Percentiles rank a stretch among this genome's conserved stretches.
These are phyloP conservation scores for Mesembryanthemum crystallinum DNA, from an alignment of 148 eudicot species.

Conservation along the genomic window DNA sequence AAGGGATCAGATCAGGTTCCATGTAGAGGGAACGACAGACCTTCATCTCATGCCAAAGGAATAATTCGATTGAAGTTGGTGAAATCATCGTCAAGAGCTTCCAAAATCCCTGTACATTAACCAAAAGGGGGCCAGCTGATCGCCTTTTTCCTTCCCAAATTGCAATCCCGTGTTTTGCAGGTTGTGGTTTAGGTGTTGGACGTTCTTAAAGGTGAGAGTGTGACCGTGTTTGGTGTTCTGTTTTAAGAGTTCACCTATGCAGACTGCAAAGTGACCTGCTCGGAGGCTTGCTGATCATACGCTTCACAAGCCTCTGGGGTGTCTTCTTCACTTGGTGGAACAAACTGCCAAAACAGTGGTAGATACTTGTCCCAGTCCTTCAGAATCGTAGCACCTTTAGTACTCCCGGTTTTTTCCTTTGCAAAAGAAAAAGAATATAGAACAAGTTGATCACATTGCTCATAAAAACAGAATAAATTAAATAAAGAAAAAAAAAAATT, in stretches of 20 bases:
- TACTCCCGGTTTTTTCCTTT: constrained; percentile 94
- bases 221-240: background rate
- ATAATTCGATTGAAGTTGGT: background rate
- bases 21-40: constrained; percentile 3
- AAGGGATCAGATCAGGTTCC: constrained; percentile 13
- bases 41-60: constrained; percentile 25
- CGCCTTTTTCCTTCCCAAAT: constrained; percentile 8
- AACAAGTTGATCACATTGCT: background rate
- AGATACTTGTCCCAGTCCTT: constrained; percentile 95
- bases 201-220: constrained; percentile 10
- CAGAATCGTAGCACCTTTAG: constrained; percentile 77
- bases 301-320: constrained; percentile 95
- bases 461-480: no score
- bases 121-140: constrained; percentile 17
- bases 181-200: background rate
- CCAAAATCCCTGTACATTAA: constrained; percentile 8
- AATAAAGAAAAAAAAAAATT: no score
- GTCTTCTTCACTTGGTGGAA: constrained; percentile 99
- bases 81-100: background rate
- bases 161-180: background rate
- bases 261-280: constrained; percentile 68
- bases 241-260: constrained; percentile 26
- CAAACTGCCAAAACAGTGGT: constrained; percentile 92
- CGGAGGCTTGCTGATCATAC: constrained; percentile 51
- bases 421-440: constrained; percentile 6